These are phyloP conservation scores for Myxozyma sirexii DNA, from an alignment of 805 yeast species.

Conservation along the genomic window DNA sequence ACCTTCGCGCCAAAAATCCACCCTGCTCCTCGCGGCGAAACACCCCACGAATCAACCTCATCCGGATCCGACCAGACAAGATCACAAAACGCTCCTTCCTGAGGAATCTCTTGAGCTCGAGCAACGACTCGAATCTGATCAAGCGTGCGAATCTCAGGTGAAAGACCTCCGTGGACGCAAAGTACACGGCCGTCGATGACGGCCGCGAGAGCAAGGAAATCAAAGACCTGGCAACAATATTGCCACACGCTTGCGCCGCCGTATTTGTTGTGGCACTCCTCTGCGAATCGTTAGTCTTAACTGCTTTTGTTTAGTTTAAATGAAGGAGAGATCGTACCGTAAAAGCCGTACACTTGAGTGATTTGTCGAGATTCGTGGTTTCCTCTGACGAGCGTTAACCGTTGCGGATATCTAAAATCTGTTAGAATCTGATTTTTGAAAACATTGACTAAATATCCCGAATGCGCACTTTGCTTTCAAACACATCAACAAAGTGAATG, in stretches of 20 bases:
- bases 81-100: constrained; percentile 98
- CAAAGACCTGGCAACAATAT: constrained; percentile 93
- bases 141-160: constrained; percentile 96
- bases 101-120: constrained; percentile 98
- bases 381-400: constrained; percentile 92
- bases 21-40: constrained; percentile 97
- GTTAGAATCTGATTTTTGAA: background rate
- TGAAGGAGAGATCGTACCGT: constrained; percentile 92
- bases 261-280: constrained; percentile 88
- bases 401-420: constrained; percentile 59
- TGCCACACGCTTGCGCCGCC: constrained; percentile 94
- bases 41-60: constrained; percentile 97
- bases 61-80: constrained; percentile 98
- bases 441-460: too few relatives aligned
- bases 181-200: constrained; percentile 91
- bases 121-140: constrained; percentile 94
- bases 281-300: constrained; percentile 72
- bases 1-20: constrained; percentile 96
- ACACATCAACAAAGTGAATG: constrained; percentile 91
- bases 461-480: constrained; percentile 66
- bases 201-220: constrained; percentile 90
- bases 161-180: constrained; percentile 96
- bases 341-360: constrained; percentile 98
- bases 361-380: constrained; percentile 96
- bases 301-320: constrained; percentile 50